Base-by-base conservation (phyloP, 108 stramenopile genomes). In the Craspedostauros australis region DNA sequence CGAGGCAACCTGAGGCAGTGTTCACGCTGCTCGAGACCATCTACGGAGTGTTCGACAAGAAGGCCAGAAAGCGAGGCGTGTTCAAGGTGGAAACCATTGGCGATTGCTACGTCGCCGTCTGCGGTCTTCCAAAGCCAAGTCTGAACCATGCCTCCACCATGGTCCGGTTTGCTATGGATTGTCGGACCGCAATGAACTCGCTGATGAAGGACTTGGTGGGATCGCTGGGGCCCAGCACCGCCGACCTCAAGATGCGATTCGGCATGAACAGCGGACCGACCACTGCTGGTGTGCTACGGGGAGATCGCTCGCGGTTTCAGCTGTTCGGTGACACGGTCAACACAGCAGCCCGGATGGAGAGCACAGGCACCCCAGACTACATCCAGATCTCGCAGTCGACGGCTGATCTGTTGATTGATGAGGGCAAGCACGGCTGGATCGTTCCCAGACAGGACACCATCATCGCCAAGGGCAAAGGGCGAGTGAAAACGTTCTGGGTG, bases 391-490 rank as follows among this genome's bases (percentile, higher is more conserved):
- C 67, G 19, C 28, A 42, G 19, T 64, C 64, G 29, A 81, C 80
- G 11, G 76, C 76, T 18, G 57, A 73, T 14, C 42, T 76, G 30
- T 39, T 86, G 1, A 28, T 31, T 32, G 20, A 12, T 2, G 77
- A 41, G 7, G 75, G 72, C 1, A 72, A 65, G 28, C 62, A 31
- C 18, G 20, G 73, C 15, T 77, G 72, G 77, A 26, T 78, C 22
- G 25, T 39, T 1, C 50, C 54, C 12, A 64, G 84, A 16, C 54
- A 70, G 12, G 53, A 49, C 19, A 24, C 46, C 5, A 60, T 85
- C 11, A n/a, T 29, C 1, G 79, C 75, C 0, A 80, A 85, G 33
- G 84, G 84, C n/a, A 85, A 85, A 61, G 84, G 84, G 2, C 32
- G 21, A 4, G 11, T 57, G 16, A 43, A 57, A 21, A 57, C 56